Conservation (phyloP, 768 basidiomycete genomes). For the Boletus rex-veris region DNA sequence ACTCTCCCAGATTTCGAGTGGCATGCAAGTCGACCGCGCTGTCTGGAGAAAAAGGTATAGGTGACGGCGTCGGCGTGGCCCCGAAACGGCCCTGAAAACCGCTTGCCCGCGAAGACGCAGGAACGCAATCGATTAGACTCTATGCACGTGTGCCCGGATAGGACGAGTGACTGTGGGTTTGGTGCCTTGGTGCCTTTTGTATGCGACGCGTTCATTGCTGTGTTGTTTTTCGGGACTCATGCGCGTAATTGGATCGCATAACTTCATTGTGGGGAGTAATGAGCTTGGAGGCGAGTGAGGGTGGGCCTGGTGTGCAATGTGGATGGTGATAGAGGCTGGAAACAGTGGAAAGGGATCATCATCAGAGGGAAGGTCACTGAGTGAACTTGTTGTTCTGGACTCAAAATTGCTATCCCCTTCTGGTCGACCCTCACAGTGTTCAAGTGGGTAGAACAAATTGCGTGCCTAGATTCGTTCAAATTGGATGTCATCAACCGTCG, state of each 20-base stretch:
- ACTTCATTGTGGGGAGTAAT: too few species aligned
- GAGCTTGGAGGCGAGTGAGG: too few species aligned
- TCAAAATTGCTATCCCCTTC: background rate
- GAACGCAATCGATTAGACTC: constrained; percentile 6
- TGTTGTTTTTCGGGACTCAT: background rate
- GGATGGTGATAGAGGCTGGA: too few species aligned
- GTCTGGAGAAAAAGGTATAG: background rate
- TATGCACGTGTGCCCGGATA: background rate
- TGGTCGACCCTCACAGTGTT: background rate
- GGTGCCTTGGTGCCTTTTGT: background rate
- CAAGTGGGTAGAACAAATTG: too few species aligned
- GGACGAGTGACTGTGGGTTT: background rate
- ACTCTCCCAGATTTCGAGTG: background rate
- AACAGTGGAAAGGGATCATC: too few species aligned
- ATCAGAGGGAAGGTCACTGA: too few species aligned
- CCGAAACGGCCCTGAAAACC: background rate
- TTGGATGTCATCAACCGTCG: too few species aligned
- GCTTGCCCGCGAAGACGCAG: background rate
- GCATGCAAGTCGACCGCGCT: background rate
- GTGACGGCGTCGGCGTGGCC: too few species aligned
- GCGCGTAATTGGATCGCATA: too few species aligned
- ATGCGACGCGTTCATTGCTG: background rate
- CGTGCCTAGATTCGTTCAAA: too few species aligned
- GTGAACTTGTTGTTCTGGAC: too few species aligned
- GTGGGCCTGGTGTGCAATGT: too few species aligned